Base-by-base conservation (phyloP, 208 protist genomes). In the Trypanosoma scelopori region DNA sequence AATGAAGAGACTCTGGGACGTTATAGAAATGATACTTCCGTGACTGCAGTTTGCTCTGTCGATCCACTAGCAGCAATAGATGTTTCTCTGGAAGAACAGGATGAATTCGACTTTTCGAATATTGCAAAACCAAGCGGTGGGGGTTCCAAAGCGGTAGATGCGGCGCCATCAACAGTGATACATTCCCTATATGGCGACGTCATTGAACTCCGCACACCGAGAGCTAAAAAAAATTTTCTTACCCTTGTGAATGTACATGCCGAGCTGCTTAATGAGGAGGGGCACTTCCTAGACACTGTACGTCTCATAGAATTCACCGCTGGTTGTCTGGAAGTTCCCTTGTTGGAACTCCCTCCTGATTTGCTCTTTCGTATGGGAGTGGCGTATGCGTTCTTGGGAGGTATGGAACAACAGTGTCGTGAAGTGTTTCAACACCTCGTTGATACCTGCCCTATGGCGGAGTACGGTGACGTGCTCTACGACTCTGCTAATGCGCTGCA, bases 161-260 rank as follows among this genome's bases (percentile, higher is more conserved):
- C 42, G 15, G 46, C 51, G 11, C 46, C 69, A 18, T 74, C 69
- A 5, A 37, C n/a, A 4, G 47, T 73, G 23, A 47, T 78, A 27
- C 41, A 39, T 22, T 70, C 65, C 1, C 42, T 91, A 7, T 91
- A 93, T 58, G 82, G 82, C 41, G 76, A 85, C 39, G 42, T 50
- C 12, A 71, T 93, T 12, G 68, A 78, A 41, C 73, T 93, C 37
- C 32, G 42, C 16, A 86, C 76, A 18, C 41, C 68, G 7, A 60
- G 70, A 27, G 70, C 71, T 28, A 86, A 85, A 56, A 76, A 76
- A 35, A 87, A 90, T 65, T 94, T 96, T 63, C 74, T 96, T 30
- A 96, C 82, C 9, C 74, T 96, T 48, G 60, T 96, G 47, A 96
- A 96, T 71, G 87, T 96, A 3, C 85, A 94, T 55, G 72, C 87